Percentiles rank a stretch among this genome's conserved stretches.
Evolutionary conservation across 441 rosid genomes (phyloP).

Genomic region (Pelargonium myrrhifolium): DNA sequence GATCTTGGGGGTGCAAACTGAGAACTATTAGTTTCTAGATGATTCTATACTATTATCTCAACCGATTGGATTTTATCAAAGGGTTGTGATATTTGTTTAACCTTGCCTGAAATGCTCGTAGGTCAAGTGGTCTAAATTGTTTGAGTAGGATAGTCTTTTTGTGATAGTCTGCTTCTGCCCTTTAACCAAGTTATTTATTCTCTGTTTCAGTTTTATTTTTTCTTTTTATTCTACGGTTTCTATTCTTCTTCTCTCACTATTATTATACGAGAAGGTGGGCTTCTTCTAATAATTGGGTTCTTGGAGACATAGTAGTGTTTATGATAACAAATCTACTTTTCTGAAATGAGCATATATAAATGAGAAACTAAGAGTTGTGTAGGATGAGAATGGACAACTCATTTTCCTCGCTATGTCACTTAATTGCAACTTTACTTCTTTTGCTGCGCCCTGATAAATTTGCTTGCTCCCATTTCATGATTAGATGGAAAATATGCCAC

Average conservation of each 20-base stretch:
- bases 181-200: neutral
- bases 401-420: neutral
- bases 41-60: too few species aligned
- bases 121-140: too few species aligned
- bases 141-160: neutral
- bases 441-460: neutral
- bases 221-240: neutral
- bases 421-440: neutral
- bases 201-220: neutral
- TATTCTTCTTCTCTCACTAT: neutral
- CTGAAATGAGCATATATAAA: neutral
- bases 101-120: too few species aligned
- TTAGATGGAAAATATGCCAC: too few species aligned
- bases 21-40: too few species aligned
- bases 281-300: neutral
- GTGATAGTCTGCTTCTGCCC: neutral
- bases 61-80: too few species aligned
- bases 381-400: neutral
- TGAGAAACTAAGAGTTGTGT: neutral
- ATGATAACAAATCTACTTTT: neutral
- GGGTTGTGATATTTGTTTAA: too few species aligned
- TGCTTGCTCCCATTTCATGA: neutral
- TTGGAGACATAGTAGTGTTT: neutral
- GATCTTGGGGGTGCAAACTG: too few species aligned
- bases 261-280: neutral